phyloP scores from a whole-genome alignment of 176 grass and related monocot genomes.

The Eleusine coracana region DNA sequence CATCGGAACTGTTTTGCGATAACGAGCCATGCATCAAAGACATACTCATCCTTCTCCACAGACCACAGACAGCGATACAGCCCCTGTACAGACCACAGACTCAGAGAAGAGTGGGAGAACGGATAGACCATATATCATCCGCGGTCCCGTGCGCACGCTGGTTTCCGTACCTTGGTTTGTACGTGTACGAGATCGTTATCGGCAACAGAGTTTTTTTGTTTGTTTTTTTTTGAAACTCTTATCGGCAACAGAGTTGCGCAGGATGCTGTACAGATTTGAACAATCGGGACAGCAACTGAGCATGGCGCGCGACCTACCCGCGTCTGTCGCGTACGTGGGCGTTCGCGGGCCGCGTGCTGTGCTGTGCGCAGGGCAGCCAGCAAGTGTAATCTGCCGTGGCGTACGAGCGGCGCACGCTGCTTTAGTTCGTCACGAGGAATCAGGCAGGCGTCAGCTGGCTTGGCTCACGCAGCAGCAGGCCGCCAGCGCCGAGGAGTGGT shows the following conservation, averaged over 20 bases:
- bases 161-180: not conserved
- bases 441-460: no score
- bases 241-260: not conserved
- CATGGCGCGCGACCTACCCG: not conserved
- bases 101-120: not conserved
- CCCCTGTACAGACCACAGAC: no score
- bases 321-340: not conserved
- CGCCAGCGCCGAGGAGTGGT: no score
- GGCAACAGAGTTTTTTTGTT: not conserved
- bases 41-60: no score
- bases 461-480: no score
- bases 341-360: not conserved
- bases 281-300: not conserved
- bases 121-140: not conserved
- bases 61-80: not conserved
- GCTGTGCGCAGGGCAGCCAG: no score
- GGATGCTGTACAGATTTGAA: no score
- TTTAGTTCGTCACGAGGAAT: not conserved
- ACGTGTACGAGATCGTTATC: slow-evolving; percentile 13
- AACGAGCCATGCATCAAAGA: no score
- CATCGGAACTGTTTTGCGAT: no score
- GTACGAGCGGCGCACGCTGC: not conserved
- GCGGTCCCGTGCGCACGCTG: not conserved
- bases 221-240: no score
- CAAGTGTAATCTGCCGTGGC: not conserved